Conservation (phyloP, 129 eudicot species). For the Flaveria sonorensis region DNA sequence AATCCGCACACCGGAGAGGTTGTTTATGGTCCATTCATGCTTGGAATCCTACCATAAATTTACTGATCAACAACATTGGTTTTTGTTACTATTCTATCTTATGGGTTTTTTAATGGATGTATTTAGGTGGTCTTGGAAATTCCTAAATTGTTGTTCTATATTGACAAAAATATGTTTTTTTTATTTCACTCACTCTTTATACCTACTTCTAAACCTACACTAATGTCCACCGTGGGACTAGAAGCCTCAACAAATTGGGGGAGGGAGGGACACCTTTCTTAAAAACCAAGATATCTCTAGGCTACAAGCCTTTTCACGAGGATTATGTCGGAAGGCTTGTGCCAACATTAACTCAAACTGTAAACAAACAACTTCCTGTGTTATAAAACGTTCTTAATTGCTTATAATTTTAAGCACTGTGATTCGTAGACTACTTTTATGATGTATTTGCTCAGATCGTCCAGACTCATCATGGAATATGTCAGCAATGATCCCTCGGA, state of each 20-base stretch:
- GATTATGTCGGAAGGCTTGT: constrained; percentile 5
- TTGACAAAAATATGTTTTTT: too few species aligned
- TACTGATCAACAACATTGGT: background rate
- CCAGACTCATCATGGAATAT: background rate
- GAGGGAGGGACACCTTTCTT: too few species aligned
- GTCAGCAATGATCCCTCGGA: background rate
- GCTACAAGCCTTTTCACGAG: background rate
- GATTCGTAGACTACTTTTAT: background rate
- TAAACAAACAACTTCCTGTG: background rate
- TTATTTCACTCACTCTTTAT: too few species aligned
- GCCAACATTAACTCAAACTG: background rate
- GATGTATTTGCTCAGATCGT: background rate
- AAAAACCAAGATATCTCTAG: too few species aligned
- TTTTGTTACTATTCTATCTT: background rate
- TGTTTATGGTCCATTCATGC: constrained; percentile 21
- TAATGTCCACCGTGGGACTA: too few species aligned
- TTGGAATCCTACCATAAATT: constrained; percentile 5
- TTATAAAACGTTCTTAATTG: background rate
- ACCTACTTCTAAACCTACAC: too few species aligned
- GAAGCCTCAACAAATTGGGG: too few species aligned
- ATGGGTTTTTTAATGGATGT: background rate
- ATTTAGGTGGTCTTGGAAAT: constrained; percentile 5
- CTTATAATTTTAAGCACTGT: background rate
- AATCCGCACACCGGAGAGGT: constrained; percentile 99
- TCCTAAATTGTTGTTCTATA: too few species aligned